Evolutionary conservation across 257 asterid genomes (phyloP), one percentile per base, ranked within the genome.

Genomic region (Penstemon davidsonii): DNA sequence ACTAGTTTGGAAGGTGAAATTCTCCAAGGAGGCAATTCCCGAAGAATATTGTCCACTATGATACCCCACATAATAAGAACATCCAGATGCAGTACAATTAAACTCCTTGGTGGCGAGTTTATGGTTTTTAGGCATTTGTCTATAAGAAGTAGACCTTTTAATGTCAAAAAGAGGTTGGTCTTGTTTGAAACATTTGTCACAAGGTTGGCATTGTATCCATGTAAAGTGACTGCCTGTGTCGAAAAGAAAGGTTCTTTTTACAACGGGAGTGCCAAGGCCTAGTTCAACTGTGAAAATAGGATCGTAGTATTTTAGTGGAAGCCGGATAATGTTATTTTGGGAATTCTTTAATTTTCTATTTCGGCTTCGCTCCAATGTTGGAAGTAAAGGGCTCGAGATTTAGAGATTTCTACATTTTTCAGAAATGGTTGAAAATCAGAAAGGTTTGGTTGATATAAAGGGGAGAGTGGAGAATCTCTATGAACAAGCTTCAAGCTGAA

Each of bases 171-270:
- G 43, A 12, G 76, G 78, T 6, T 70, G 19, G 6, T 25, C 4
- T 53, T 80, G 82, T 66, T 51, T 69, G 80, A 76, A 80, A 13
- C 82, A 76, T 10, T 6, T 4, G 49, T 66, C 0, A 46, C 85
- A 79, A 4, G 85, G 85, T 10, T 11, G 46, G 78, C 82, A 80
- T 9, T 76, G 85, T 2, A 70, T 73, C 82, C 82, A 77, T 2
- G 80, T 80, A 6, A 73, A 15, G 60, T 37, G 45, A 44, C 80
- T 77, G 51, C 78, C 82, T 5, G 82, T 76, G 77, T 80, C 80
- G 11, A 81, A 71, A 19, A 78, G 33, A 5, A 81, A 60, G 3
- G 82, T 70, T 66, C 45, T 61, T 7, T 66, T 70, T 0, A 62
- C 73, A 3, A 55, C 36, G 1, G 82, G 85, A 51, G 80, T 73